Conservation (phyloP, 257 asterid species). For the Eustoma russellianum region DNA sequence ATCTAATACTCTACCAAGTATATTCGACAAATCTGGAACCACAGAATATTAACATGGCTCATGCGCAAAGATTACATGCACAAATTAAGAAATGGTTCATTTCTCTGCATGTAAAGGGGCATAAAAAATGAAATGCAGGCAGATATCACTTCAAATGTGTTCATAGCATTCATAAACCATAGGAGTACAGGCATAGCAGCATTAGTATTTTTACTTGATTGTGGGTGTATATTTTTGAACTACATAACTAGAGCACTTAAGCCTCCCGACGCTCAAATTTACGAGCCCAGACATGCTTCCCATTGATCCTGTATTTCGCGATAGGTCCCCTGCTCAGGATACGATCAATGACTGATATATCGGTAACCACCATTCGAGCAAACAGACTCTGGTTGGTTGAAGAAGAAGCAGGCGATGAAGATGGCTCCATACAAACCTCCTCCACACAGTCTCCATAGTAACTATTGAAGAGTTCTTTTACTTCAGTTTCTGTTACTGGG, state of each 20-base stretch:
- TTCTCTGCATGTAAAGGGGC: too few species aligned
- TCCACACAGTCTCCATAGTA: constrained; percentile 15
- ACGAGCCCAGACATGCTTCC: constrained; percentile 17
- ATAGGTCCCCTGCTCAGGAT: constrained; percentile 6
- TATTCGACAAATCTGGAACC: too few species aligned
- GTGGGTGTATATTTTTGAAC: too few species aligned
- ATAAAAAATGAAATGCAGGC: too few species aligned
- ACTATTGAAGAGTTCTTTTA: constrained; percentile 6
- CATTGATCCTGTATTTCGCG: constrained; percentile 12
- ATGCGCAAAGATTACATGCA: too few species aligned
- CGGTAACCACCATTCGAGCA: constrained; percentile 15
- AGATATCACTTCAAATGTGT: too few species aligned
- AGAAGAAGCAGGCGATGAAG: background rate
- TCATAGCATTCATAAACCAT: too few species aligned
- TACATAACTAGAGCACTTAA: background rate
- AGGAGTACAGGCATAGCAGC: too few species aligned
- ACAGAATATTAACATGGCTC: too few species aligned
- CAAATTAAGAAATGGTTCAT: too few species aligned
- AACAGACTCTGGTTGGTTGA: constrained; percentile 2
- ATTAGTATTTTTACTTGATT: too few species aligned
- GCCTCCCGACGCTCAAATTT: constrained; percentile 10
- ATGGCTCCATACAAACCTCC: constrained; percentile 1
- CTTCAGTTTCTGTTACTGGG: constrained; percentile 13
- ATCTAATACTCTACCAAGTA: too few species aligned
- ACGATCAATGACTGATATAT: constrained; percentile 7